Evolutionary conservation across 2,329 filamentous ascomycete species (phyloP), one percentile per base, ranked within the genome.

Genomic region (Sarocladium strictum): DNA sequence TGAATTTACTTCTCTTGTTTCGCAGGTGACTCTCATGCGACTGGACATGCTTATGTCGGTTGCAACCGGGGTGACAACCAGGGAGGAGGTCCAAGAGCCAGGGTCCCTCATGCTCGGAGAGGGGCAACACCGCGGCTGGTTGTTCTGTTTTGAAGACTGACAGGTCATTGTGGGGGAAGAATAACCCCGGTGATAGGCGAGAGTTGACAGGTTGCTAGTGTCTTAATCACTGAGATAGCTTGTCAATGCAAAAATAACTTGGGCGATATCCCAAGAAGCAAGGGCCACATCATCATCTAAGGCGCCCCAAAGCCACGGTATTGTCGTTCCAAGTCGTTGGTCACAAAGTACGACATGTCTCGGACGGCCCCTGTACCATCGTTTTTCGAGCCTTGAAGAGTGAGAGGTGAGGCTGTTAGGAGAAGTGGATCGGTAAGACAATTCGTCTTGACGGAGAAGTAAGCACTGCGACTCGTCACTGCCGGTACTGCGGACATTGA

Each of bases 81-180:
- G 15, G 24, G 15, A 24, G 43, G 7, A 47, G n/a, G 15, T 27
- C n/a, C 14, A 47, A 47, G 40, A 24, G 7, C 40, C 40, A 43
- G 40, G 40, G 40, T 43, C 17, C 17, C 7, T 43, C 21, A 43
- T 43, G 40, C 40, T 21, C n/a, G 40, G 17, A 43, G 40, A 43
- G 40, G 40, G 40, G 40, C 17, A 7, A 43, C 40, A 43, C n/a
- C n/a, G n/a, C 43, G 14, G 24, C 3, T 47, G 43, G 6, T 17
- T 47, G 43, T 47, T 47, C 43, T 47, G 43, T 47, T 47, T n/a
- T 47, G 43, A 47, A 47, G 43, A 27, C 10, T 27, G 43, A 43
- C 40, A 43, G 21, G 40, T 43, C 40, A 23, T 27, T 47, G 43
- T 47, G 43, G 43, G 43, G 43, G 24, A 26, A 11, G 5, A 23